Evolutionary conservation across 495 filamentous ascomycete genomes (phyloP).

Genomic region (Aspergillus ostianus): DNA sequence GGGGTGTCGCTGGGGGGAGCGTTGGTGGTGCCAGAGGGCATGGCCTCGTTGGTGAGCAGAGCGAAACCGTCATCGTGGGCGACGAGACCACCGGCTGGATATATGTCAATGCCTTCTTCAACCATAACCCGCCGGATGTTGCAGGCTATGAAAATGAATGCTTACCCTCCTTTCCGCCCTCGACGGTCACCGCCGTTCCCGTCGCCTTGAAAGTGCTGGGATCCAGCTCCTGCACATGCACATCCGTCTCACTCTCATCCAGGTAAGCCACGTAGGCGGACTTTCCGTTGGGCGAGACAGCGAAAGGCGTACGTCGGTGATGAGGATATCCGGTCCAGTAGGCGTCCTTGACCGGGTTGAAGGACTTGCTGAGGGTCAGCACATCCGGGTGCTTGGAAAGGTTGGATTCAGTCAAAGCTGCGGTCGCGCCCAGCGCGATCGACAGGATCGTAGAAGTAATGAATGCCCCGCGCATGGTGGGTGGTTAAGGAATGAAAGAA

Average conservation of each 20-base stretch:
- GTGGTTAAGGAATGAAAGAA: neutral
- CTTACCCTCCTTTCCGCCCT: conserved; percentile 44
- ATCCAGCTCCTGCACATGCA: conserved; percentile 50
- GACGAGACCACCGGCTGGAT: conserved; percentile 49
- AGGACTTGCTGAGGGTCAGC: conserved; percentile 38
- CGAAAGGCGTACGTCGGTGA: conserved; percentile 53
- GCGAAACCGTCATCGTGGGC: conserved; percentile 58
- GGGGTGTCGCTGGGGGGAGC: conserved; percentile 44
- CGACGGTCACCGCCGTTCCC: conserved; percentile 40
- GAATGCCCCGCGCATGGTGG: conserved; percentile 29
- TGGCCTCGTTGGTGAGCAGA: conserved; percentile 48
- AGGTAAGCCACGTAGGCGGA: conserved; percentile 53
- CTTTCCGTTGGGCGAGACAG: conserved; percentile 49
- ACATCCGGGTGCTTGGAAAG: conserved; percentile 43
- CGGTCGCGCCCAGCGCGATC: conserved; percentile 27
- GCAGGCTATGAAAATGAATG: no score
- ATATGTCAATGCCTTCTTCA: neutral
- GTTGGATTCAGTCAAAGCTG: conserved; percentile 25
- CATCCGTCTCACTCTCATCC: conserved; percentile 44
- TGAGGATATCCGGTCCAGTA: conserved; percentile 56
- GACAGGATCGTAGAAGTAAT: conserved; percentile 30
- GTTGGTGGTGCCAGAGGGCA: conserved; percentile 45
- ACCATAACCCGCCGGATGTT: no score
- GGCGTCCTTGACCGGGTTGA: conserved; percentile 48
- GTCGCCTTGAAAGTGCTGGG: conserved; percentile 44